These are phyloP conservation scores for Candida sanyaensis DNA, from an alignment of 1,139 yeast species.

Conservation along the genomic window DNA sequence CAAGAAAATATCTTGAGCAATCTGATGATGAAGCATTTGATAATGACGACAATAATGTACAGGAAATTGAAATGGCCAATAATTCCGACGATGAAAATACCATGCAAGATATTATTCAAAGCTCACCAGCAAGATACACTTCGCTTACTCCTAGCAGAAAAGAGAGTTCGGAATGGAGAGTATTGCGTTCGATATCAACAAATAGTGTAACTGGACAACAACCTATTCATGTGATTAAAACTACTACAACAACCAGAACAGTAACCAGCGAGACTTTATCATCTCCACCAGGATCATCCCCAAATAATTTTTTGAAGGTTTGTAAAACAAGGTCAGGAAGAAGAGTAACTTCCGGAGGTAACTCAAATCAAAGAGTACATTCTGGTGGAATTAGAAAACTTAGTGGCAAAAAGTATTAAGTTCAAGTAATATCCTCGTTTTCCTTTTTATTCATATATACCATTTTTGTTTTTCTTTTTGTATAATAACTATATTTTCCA, in stretches of 20 bases:
- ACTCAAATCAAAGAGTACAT: constrained; percentile 23
- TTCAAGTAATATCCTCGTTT: background rate
- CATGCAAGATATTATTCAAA: constrained; percentile 19
- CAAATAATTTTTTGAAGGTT: constrained; percentile 24
- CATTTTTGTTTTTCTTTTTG: background rate
- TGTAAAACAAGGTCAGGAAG: constrained; percentile 31
- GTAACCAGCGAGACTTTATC: constrained; percentile 49
- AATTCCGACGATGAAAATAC: constrained; percentile 42
- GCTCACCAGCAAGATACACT: constrained; percentile 27
- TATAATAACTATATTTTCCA: background rate
- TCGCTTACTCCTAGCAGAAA: constrained; percentile 14
- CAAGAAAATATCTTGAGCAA: constrained; percentile 65
- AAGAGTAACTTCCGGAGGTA: constrained; percentile 7
- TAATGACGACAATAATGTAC: constrained; percentile 9
- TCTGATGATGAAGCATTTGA: constrained; percentile 19
- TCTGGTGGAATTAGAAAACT: constrained; percentile 44
- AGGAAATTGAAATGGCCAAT: constrained; percentile 27
- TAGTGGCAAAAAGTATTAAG: constrained; percentile 24
- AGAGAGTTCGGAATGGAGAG: constrained; percentile 35
- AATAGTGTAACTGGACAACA: constrained; percentile 30
- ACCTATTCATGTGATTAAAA: constrained; percentile 47
- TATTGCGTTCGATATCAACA: constrained; percentile 44
- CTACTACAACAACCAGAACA: constrained; percentile 51
- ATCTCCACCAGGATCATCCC: constrained; percentile 43
- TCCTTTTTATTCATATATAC: background rate